A percentile compares a stretch with the other conserved stretches of the same genome.
These are phyloP conservation scores for Parietichytrium sp. DNA, from an alignment of 108 stramenopile species.

Conservation along the genomic window DNA sequence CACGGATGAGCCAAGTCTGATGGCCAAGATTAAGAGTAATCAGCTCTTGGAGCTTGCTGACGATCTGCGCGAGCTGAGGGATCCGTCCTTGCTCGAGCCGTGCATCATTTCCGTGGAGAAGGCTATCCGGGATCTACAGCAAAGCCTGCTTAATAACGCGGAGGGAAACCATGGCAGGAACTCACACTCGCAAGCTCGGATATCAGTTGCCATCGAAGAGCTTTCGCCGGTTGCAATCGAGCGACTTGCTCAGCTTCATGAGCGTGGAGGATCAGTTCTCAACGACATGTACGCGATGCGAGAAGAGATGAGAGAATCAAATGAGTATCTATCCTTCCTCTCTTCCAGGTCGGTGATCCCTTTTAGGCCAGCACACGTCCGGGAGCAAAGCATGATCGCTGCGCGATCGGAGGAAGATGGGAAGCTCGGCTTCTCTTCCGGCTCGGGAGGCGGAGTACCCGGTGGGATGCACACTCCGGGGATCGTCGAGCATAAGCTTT, in stretches of 20 bases:
- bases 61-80: neutral
- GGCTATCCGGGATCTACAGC: constrained; percentile 42
- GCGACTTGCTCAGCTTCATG: too few species aligned
- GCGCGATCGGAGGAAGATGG: neutral
- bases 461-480: neutral
- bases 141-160: too few species aligned
- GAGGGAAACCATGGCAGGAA: too few species aligned
- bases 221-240: too few species aligned
- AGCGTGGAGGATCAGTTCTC: neutral
- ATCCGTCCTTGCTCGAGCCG: constrained; percentile 47
- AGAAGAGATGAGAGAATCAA: neutral
- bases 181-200: too few species aligned
- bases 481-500: neutral
- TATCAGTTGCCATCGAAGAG: too few species aligned
- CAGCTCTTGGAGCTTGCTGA: neutral
- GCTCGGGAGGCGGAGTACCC: too few species aligned
- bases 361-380: neutral
- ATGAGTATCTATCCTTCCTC: neutral
- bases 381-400: neutral
- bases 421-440: too few species aligned
- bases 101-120: constrained; percentile 29
- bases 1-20: neutral
- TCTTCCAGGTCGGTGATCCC: neutral
- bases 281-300: neutral
- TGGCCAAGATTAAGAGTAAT: neutral